Evolutionary conservation across 208 protist genomes (phyloP).

Genomic region (Leishmania mexicana): DNA sequence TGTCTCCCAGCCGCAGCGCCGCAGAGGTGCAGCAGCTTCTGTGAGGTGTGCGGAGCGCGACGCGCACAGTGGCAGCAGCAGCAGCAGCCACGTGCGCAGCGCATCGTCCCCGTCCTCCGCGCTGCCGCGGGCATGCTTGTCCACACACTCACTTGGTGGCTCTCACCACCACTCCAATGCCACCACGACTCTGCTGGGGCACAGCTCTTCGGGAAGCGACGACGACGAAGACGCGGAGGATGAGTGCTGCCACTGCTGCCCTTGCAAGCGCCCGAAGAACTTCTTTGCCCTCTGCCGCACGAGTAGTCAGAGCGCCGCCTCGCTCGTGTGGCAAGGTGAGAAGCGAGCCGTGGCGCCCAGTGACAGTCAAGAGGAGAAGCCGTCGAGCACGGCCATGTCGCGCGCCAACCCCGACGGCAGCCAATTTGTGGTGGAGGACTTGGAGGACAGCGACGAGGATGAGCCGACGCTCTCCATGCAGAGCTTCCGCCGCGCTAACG

Average conservation of each 20-base stretch:
- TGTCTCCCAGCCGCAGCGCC: conserved; percentile 7
- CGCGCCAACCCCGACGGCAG: background rate
- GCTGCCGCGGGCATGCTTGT: conserved; percentile 1
- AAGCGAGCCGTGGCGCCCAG: background rate
- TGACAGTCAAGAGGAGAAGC: background rate
- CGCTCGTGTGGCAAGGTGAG: background rate
- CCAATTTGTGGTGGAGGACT: conserved; percentile 22
- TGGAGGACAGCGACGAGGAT: conserved; percentile 37
- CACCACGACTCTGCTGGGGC: background rate
- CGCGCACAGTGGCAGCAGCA: conserved; percentile 3
- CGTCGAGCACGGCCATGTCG: background rate
- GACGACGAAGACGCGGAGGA: conserved; percentile 5
- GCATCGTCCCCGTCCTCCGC: background rate
- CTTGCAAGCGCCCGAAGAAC: conserved; percentile 43
- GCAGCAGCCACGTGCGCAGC: conserved; percentile 8
- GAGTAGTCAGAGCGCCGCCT: background rate
- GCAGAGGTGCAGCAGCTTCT: conserved; percentile 6
- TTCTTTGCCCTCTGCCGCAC: conserved; percentile 35
- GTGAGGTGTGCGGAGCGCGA: background rate
- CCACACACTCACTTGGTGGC: background rate
- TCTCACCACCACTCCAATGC: background rate
- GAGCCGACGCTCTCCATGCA: conserved; percentile 54
- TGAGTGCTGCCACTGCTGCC: conserved; percentile 58
- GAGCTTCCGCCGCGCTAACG: conserved; percentile 38
- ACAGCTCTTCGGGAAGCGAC: background rate